Percentiles rank a stretch among this genome's conserved stretches.
Evolutionary conservation across 2,329 filamentous ascomycete species (phyloP).

Genomic region (Metarhizium album): DNA sequence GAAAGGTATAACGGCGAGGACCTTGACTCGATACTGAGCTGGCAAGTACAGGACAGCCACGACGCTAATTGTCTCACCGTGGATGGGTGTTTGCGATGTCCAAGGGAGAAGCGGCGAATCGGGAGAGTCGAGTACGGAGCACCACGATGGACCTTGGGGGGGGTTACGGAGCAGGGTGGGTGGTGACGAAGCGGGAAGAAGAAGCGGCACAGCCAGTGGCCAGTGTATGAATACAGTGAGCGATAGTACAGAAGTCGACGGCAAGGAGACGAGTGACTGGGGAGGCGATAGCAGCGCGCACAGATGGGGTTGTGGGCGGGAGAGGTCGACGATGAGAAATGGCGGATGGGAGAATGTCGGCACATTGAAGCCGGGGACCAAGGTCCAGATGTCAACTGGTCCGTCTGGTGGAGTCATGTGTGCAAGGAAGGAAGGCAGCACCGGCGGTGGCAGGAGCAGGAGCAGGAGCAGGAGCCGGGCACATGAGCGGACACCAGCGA

Average conservation of each 20-base stretch:
- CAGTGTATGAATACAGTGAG: slow-evolving; percentile 4
- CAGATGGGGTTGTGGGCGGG: no score
- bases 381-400: no score
- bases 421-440: neutral
- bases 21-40: neutral
- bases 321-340: slow-evolving; percentile 2
- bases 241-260: slow-evolving; percentile 2
- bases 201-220: neutral
- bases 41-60: neutral
- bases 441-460: no score
- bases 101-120: slow-evolving; percentile 1
- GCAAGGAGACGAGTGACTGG: neutral
- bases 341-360: slow-evolving; percentile 3
- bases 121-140: slow-evolving; percentile 1
- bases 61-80: neutral
- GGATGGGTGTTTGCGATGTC: neutral
- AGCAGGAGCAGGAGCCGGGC: no score
- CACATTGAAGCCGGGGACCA: neutral
- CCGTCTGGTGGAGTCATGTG: neutral
- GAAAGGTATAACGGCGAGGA: neutral
- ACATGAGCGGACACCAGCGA: no score
- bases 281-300: slow-evolving; percentile 4
- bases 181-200: slow-evolving; percentile 1
- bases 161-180: neutral
- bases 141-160: neutral